Base-by-base conservation (phyloP, 2,329 filamentous ascomycete species). In the Bipolaris cookei region DNA sequence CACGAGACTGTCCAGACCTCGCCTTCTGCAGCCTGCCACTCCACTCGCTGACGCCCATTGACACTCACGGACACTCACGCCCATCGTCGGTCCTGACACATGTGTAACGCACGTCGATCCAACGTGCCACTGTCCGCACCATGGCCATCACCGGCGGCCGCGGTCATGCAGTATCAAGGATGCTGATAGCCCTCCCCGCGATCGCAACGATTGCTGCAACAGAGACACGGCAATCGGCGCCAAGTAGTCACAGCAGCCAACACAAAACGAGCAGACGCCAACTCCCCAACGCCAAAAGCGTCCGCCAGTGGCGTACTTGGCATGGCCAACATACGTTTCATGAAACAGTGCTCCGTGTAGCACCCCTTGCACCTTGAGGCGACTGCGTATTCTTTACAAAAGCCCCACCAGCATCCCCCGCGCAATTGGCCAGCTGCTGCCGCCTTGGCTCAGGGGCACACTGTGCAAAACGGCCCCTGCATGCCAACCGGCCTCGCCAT, bases 361-460 rank as follows among this genome's bases (percentile, higher is more conserved):
- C 43, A 53, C 56, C 59, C 62, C 63, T 67, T 65, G 62, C 65
- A 58, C 54, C 57, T 56, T 62, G 55, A 64, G 56, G 61, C 38
- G 34, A 48, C 62, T 49, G 5, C 23, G 44, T 30, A 23, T 18
- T 18, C 43, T 38, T 30, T 57, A 54, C 54, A 44, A 54, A 43
- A 28, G n/a, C 61, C 60, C 64, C 65, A 65, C 65, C 51, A 18
- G 20, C 35, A 39, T 34, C 54, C 45, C 39, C 46, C 41, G 25
- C 18, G 21, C 62, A 47, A 70, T 69, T 69, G 67, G 67, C 67
- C 52, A 66, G 62, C 64, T 59, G 47, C 41, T 51, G 51, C 61
- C 46, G 59, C 51, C 57, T 41, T 54, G 51, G 55, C 59, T 69
- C 66, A 70, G 67, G 67, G 67, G 67, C 63, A 64, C 51, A 51